Percentiles rank a stretch among this genome's conserved stretches.
phyloP scores from a whole-genome alignment of 202 grass and related monocot species.

The Zoysia matrella region DNA sequence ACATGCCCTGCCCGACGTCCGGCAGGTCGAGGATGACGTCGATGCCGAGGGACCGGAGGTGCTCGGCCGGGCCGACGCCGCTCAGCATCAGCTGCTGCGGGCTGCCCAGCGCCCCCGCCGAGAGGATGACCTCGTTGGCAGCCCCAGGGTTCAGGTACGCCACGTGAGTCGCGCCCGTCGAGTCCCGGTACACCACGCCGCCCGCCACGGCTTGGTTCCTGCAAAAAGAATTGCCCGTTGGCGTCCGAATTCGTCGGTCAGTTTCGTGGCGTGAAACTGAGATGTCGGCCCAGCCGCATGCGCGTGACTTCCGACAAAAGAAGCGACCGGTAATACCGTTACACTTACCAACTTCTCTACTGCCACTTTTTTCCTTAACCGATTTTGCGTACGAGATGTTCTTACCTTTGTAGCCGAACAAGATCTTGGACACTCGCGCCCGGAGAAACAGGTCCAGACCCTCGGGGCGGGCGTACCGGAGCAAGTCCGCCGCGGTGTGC shows the following conservation, averaged over 20 bases:
- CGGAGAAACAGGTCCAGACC: constrained; percentile 68
- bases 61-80: constrained; percentile 71
- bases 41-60: constrained; percentile 69
- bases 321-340: constrained; percentile 28
- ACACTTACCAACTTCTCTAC: not conserved
- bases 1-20: constrained; percentile 77
- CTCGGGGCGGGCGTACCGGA: constrained; percentile 49
- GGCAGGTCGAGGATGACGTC: constrained; percentile 62
- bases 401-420: constrained; percentile 70
- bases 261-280: too few relatives aligned
- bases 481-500: constrained; percentile 81
- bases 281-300: not conserved
- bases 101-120: constrained; percentile 79
- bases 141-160: constrained; percentile 59
- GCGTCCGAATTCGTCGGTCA: too few relatives aligned
- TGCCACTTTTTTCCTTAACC: not conserved
- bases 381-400: not conserved
- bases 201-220: constrained; percentile 62
- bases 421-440: constrained; percentile 58
- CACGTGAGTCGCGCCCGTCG: constrained; percentile 48
- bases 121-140: constrained; percentile 71
- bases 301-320: constrained; percentile 30
- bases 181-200: constrained; percentile 76
- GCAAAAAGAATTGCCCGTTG: not conserved
- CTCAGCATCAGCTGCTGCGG: constrained; percentile 94